phyloP scores from a whole-genome alignment of 495 filamentous ascomycete genomes.

The Penicillium flavigenum region DNA sequence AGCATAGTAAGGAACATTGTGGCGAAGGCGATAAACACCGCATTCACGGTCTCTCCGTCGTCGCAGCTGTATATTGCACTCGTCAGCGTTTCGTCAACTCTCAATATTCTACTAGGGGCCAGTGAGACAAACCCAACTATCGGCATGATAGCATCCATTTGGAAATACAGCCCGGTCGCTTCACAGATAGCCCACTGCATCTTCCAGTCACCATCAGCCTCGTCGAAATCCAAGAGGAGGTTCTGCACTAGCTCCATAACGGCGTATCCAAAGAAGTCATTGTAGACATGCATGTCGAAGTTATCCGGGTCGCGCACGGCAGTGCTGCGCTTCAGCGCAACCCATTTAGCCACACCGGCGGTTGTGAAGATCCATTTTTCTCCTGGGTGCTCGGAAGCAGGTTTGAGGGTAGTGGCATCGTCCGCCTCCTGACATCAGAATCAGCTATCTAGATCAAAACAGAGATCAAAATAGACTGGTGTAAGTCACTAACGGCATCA shows the following conservation, averaged over 20 bases:
- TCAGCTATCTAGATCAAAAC: neutral
- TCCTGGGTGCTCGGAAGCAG: neutral
- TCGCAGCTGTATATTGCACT: conserved; percentile 23
- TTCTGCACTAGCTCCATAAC: conserved; percentile 43
- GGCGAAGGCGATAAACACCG: conserved; percentile 20
- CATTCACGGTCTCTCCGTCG: conserved; percentile 20
- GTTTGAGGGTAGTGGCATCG: neutral
- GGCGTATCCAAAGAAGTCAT: conserved; percentile 40
- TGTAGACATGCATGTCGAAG: conserved; percentile 43
- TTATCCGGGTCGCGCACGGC: conserved; percentile 33
- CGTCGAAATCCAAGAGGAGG: conserved; percentile 36
- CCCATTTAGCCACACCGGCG: neutral
- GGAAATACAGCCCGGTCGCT: conserved; percentile 24
- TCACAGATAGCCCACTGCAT: conserved; percentile 39
- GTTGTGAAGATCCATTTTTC: conserved; percentile 4
- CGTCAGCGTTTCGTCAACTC: neutral
- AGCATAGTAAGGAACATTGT: conserved; percentile 35
- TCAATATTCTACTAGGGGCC: neutral
- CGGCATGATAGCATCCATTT: conserved; percentile 4
- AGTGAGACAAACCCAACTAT: conserved; percentile 18
- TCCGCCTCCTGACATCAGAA: neutral
- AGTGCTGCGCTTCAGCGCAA: neutral
- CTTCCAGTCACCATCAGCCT: conserved; percentile 30
- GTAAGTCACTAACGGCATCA: neutral
- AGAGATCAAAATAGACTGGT: neutral